phyloP scores from a whole-genome alignment of 805 yeast species.

The Wickerhamiella hasegawae region DNA sequence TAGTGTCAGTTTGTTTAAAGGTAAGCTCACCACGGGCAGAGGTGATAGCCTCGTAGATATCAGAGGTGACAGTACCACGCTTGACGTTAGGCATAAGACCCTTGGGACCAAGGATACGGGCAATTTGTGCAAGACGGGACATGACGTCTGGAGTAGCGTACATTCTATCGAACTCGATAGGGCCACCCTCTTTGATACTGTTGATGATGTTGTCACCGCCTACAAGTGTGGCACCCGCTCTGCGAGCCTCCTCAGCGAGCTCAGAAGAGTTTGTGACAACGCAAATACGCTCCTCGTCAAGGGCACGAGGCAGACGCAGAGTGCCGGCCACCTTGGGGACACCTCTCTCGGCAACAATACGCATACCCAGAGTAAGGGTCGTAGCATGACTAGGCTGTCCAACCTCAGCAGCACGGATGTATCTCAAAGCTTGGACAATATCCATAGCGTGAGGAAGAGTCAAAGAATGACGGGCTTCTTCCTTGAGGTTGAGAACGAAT shows the following conservation, averaged over 20 bases:
- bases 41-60: conserved; percentile 37
- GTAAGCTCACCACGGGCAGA: conserved; percentile 51
- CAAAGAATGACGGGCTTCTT: conserved; percentile 29
- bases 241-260: conserved; percentile 35
- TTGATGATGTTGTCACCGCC: conserved; percentile 65
- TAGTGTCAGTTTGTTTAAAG: conserved; percentile 56
- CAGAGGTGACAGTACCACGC: conserved; percentile 71
- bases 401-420: conserved; percentile 76
- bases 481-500: conserved; percentile 14
- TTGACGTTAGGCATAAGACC: conserved; percentile 80
- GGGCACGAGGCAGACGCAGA: conserved; percentile 54
- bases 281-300: conserved; percentile 46
- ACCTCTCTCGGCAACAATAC: conserved; percentile 59
- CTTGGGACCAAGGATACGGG: conserved; percentile 72
- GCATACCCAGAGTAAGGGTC: conserved; percentile 48
- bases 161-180: conserved; percentile 50
- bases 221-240: conserved; percentile 44
- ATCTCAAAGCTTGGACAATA: conserved; percentile 56
- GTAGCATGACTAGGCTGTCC: conserved; percentile 65
- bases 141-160: conserved; percentile 76
- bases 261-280: conserved; percentile 50
- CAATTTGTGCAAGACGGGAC: conserved; percentile 44
- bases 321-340: conserved; percentile 59
- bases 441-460: conserved; percentile 51
- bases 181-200: conserved; percentile 36